These are phyloP conservation scores for Schizochytrium sp. DNA, from an alignment of 108 stramenopile species.

Conservation along the genomic window DNA sequence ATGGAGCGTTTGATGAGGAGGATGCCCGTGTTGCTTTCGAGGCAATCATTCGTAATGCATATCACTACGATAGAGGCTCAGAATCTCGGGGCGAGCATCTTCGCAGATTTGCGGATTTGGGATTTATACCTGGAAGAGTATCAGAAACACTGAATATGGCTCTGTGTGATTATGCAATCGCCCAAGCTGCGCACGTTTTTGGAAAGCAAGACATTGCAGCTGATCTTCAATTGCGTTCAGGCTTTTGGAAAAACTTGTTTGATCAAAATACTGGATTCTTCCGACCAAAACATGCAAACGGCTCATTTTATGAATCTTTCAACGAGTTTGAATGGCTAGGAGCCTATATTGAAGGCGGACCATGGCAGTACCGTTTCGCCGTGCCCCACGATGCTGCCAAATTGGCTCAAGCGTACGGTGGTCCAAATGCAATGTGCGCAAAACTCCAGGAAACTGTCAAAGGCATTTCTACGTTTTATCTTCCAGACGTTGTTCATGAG, in stretches of 20 bases:
- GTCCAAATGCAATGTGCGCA: slow-evolving; percentile 8
- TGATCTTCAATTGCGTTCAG: slow-evolving; percentile 17
- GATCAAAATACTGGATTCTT: slow-evolving; percentile 59
- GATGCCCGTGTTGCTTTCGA: slow-evolving; percentile 38
- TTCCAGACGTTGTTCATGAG: slow-evolving; percentile 63
- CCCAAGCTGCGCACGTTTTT: slow-evolving; percentile 33
- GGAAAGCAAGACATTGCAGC: not conserved
- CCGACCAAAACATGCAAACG: slow-evolving; percentile 56
- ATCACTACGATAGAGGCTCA: not conserved
- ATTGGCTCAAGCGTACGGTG: slow-evolving; percentile 40
- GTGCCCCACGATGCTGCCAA: slow-evolving; percentile 21
- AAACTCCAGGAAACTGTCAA: not conserved
- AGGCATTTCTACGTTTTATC: not conserved
- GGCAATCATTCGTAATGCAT: slow-evolving; percentile 61
- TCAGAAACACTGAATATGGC: slow-evolving; percentile 63
- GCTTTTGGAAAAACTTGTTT: not conserved
- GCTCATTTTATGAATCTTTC: not conserved
- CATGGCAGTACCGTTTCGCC: slow-evolving; percentile 68
- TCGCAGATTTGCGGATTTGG: slow-evolving; percentile 39
- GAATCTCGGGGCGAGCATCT: slow-evolving; percentile 50
- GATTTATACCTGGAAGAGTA: slow-evolving; percentile 63
- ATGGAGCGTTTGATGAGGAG: slow-evolving; percentile 28
- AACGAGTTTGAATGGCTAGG: slow-evolving; percentile 56
- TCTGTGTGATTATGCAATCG: slow-evolving; percentile 66
- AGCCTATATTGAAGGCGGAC: slow-evolving; percentile 65